phyloP scores from a whole-genome alignment of 768 basidiomycete genomes.

The Kwoniella bestiolae region DNA sequence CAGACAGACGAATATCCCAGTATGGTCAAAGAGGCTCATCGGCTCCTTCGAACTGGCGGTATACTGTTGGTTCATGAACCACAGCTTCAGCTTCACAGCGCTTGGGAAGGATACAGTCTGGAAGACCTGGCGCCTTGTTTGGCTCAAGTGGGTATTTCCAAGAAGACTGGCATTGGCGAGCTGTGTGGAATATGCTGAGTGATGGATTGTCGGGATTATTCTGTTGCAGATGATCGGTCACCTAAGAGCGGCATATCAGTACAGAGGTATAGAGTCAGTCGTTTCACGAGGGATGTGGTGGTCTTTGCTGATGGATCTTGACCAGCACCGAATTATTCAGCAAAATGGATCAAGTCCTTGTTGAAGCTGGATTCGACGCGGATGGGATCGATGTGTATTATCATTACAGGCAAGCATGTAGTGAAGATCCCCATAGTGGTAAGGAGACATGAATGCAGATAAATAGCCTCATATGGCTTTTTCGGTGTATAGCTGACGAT shows the following conservation, averaged over 20 bases:
- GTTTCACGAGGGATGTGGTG: background rate
- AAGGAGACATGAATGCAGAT: no score
- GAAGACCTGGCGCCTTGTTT: conserved; percentile 13
- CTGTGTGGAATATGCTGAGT: background rate
- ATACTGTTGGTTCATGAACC: conserved; percentile 24
- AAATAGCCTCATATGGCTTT: background rate
- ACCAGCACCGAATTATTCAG: conserved; percentile 11
- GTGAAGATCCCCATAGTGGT: conserved; percentile 15
- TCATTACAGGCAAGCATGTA: conserved; percentile 25
- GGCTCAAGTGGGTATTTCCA: conserved; percentile 8
- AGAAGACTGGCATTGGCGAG: no score
- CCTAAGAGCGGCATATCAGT: conserved; percentile 1
- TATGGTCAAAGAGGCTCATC: conserved; percentile 5
- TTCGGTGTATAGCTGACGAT: background rate
- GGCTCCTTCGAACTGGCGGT: conserved; percentile 20
- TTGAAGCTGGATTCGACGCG: conserved; percentile 16
- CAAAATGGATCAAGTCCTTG: conserved; percentile 10
- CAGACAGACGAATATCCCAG: conserved; percentile 21
- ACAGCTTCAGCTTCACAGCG: background rate
- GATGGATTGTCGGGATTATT: background rate
- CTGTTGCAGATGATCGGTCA: conserved; percentile 5
- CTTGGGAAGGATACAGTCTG: conserved; percentile 17
- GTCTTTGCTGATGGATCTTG: background rate
- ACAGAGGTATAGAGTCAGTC: conserved; percentile 27
- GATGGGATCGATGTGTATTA: conserved; percentile 15